Evolutionary conservation across 2,329 filamentous ascomycete species (phyloP), one percentile per base, ranked within the genome.

Genomic region (Nannizzia gypsea): DNA sequence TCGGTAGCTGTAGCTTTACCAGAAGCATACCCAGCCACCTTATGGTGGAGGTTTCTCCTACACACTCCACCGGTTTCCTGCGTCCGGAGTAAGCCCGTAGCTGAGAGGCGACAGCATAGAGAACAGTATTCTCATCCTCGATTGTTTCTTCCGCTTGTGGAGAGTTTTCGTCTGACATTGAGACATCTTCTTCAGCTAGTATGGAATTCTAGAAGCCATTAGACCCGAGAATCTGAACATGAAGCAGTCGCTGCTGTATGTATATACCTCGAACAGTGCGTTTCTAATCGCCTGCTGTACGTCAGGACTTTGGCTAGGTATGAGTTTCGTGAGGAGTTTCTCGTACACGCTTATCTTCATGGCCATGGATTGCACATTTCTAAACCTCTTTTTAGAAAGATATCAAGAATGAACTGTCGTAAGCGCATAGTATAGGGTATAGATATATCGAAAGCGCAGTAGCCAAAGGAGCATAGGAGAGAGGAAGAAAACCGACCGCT

Each of bases 291-390:
- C 55, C 57, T 63, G 61, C 54, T 63, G 64, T n/a, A 52, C 60
- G 26, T 50, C 60, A 36, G 58, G 57, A 36, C 58, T 59, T 52
- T 64, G 63, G 40, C 15, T 57, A n/a, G 61, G 61, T 2, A 65
- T 22, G 17, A 66, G 46, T 28, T 65, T 58, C 13, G 31, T 38
- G 22, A 66, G 57, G 38, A 66, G 63, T 48, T 50, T 60, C 54
- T 65, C 63, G 56, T 66, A 65, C 15, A 52, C 31, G 20, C 57
- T 52, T 46, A 65, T 60, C 56, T 64, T 65, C n/a, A 61, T 59
- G 58, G 64, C 57, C 60, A 63, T 63, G 36, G 57, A 60, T 60
- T 59, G 55, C 4, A 60, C 61, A 60, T 61, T 63, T 58, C 65
- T 64, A 56, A 20, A 24, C 11, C 36, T 22, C 28, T 38, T n/a